Conservation (phyloP, 768 basidiomycete species). For the Piloderma croceum region DNA sequence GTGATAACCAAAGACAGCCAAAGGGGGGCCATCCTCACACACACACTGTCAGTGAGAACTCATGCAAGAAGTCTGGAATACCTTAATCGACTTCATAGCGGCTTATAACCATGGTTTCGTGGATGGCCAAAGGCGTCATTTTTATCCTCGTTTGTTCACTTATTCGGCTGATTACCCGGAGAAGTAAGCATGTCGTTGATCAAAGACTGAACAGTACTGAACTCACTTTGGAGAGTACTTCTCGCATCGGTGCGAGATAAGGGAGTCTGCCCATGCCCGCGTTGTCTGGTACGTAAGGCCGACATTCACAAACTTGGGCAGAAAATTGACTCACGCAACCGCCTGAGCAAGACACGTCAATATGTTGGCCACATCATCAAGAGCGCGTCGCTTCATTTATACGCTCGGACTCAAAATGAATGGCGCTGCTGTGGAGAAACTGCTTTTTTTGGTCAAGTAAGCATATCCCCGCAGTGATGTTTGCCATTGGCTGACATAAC, state of each 20-base stretch:
- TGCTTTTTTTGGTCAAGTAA: too few relatives aligned
- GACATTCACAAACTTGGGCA: conserved; percentile 18
- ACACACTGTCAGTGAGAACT: conserved; percentile 17
- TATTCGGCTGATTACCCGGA: conserved; percentile 19
- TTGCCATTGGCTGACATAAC: too few relatives aligned
- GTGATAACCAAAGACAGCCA: too few relatives aligned
- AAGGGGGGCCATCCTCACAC: conserved; percentile 12
- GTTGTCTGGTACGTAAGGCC: conserved; percentile 18
- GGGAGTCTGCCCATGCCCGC: conserved; percentile 25
- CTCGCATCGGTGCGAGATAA: conserved; percentile 18
- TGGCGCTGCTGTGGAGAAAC: conserved; percentile 18
- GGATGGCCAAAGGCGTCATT: conserved; percentile 8
- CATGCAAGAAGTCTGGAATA: conserved; percentile 14
- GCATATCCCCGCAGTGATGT: too few relatives aligned
- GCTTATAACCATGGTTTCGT: conserved; percentile 16
- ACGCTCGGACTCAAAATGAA: conserved; percentile 21
- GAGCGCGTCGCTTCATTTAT: conserved; percentile 22
- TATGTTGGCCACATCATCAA: conserved; percentile 11
- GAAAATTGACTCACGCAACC: conserved; percentile 5
- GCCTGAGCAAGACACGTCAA: conserved; percentile 1
- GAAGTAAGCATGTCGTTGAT: not conserved
- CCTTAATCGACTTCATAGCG: conserved; percentile 12
- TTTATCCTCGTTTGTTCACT: conserved; percentile 13
- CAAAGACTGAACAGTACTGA: too few relatives aligned
- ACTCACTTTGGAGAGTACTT: conserved; percentile 12